These are phyloP conservation scores for Colletotrichum endophyticum DNA, from an alignment of 2,329 filamentous ascomycete species.

Conservation along the genomic window DNA sequence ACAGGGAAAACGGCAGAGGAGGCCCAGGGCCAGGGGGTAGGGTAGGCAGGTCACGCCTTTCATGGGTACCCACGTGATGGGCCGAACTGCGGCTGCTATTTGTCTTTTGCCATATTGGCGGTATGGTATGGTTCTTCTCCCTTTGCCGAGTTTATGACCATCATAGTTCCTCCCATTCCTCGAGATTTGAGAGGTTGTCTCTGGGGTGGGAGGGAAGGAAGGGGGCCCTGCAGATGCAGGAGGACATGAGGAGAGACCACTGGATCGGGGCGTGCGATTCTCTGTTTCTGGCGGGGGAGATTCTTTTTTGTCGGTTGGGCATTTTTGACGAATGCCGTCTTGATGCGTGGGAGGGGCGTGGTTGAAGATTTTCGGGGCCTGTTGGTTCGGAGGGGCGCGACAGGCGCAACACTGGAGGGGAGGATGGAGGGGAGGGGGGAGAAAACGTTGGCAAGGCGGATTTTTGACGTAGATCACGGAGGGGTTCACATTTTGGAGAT, in stretches of 20 bases:
- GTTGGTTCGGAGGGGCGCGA: constrained; percentile 9
- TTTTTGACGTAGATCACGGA: constrained; percentile 7
- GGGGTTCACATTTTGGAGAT: not conserved
- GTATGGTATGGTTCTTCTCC: not conserved
- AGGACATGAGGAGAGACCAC: constrained; percentile 1
- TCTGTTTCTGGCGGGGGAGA: not conserved
- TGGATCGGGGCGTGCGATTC: constrained; percentile 3
- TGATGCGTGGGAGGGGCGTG: not conserved
- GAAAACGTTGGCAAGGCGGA: not conserved
- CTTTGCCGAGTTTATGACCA: not conserved
- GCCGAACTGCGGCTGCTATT: constrained; percentile 7
- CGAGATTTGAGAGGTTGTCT: not conserved
- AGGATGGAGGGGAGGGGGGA: not conserved
- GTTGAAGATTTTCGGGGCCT: not conserved
- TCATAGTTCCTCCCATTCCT: not conserved
- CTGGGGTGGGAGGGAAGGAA: not conserved
- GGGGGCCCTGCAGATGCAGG: not conserved
- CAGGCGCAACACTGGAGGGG: not conserved
- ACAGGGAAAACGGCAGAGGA: not conserved
- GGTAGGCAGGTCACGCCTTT: not conserved
- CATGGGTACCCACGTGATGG: constrained; percentile 14
- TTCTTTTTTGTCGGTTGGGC: not conserved
- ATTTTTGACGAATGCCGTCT: not conserved
- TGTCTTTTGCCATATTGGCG: not conserved
- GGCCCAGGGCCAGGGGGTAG: not conserved